Evolutionary conservation across 163 green algal genomes (phyloP).

Genomic region (Trebouxia gelatinosa): DNA sequence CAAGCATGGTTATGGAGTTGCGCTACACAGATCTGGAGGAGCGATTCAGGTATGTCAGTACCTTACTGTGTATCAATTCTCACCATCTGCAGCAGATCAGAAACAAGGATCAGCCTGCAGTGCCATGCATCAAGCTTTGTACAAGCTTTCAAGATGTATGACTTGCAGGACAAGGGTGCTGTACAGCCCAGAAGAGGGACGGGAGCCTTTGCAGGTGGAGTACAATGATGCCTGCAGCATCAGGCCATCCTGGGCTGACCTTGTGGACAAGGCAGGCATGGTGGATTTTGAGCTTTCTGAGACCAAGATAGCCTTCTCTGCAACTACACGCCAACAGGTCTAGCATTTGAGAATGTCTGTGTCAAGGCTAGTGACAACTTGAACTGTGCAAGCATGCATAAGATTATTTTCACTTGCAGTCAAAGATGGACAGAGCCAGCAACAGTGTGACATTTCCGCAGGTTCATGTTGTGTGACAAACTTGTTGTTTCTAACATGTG

Average conservation of each 20-base stretch:
- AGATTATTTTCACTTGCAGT: not conserved
- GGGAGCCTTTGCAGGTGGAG: slow-evolving; percentile 7
- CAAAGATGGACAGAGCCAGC: not conserved
- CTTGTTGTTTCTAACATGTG: not conserved
- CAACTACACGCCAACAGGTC: slow-evolving; percentile 71
- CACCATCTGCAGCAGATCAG: not conserved
- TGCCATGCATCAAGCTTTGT: not conserved
- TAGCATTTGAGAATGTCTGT: not conserved
- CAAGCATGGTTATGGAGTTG: slow-evolving; percentile 71
- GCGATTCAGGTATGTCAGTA: slow-evolving; percentile 48
- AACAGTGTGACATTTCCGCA: too few relatives aligned
- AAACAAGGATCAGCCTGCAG: not conserved
- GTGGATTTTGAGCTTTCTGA: slow-evolving; percentile 70
- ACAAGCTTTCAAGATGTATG: not conserved
- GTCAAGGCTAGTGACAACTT: not conserved
- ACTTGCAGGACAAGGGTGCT: slow-evolving; percentile 59
- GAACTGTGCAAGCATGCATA: not conserved
- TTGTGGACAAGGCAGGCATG: slow-evolving; percentile 60
- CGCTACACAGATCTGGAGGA: slow-evolving; percentile 75
- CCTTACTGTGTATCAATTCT: not conserved
- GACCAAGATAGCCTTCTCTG: slow-evolving; percentile 73
- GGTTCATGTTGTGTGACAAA: not conserved
- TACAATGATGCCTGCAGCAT: slow-evolving; percentile 35
- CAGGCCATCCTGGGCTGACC: slow-evolving; percentile 50
- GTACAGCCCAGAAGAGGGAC: slow-evolving; percentile 48